Conservation (phyloP, 495 filamentous ascomycete species). For the Aspergillus saccharolyticus region DNA sequence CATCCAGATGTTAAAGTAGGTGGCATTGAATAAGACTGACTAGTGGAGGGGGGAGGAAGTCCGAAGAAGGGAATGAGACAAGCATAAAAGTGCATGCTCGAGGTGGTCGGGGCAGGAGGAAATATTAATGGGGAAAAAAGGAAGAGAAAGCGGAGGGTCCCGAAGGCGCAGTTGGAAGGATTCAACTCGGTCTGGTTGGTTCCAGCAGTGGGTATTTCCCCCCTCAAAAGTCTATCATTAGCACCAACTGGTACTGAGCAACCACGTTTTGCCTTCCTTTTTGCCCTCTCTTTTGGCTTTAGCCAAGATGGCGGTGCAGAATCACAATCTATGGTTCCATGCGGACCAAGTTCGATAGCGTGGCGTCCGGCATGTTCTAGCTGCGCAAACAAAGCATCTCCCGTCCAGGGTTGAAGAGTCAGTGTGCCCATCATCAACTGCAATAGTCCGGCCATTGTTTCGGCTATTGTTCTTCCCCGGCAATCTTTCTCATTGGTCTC, state of each 20-base stretch:
- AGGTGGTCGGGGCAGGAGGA: neutral
- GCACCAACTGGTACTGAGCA: neutral
- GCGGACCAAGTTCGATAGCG: neutral
- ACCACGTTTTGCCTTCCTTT: neutral
- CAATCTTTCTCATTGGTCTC: neutral
- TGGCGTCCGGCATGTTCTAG: neutral
- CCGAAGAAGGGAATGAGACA: conserved; percentile 3
- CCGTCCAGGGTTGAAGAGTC: neutral
- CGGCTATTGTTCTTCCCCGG: neutral
- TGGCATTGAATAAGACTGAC: conserved; percentile 9
- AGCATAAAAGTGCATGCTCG: neutral
- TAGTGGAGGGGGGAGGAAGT: neutral
- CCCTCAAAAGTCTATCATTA: conserved; percentile 1
- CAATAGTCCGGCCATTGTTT: no score
- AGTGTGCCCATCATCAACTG: neutral
- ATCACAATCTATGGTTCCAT: neutral
- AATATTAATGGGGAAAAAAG: neutral
- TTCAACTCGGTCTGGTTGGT: neutral
- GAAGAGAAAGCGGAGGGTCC: neutral
- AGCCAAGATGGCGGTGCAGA: neutral
- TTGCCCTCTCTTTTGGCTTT: neutral
- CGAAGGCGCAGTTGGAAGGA: neutral
- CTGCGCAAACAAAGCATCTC: neutral
- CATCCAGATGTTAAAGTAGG: conserved; percentile 8
- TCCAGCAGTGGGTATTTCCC: neutral